Evolutionary conservation across 768 basidiomycete genomes (phyloP), one percentile per base, ranked within the genome.

Genomic region (Boletus sp.): DNA sequence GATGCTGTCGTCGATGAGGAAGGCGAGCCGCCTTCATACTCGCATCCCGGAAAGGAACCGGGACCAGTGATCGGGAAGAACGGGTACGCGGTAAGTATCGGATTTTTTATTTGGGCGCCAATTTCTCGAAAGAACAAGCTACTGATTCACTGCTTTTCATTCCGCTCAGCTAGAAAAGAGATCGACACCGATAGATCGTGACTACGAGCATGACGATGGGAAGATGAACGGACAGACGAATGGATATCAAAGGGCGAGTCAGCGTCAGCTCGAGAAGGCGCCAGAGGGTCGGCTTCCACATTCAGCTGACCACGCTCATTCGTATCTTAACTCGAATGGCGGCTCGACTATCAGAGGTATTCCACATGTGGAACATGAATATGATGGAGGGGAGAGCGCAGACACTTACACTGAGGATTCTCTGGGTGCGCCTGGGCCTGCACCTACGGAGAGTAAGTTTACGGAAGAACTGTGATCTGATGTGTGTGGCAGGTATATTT

Each of bases 181-280:
- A 68, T 30, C 54, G 4, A 7, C 53, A 4, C 13, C 53, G 17
- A 66, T 69, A 14, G 71, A 42, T 21, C 51, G 30, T 17, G 53
- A 40, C 17, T 32, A 50, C 47, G 47, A 51, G 14, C 44, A 29
- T 27, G 44, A 40, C n/a, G 27, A 35, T 19, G 39, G 33, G 17
- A 38, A 33, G 11, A 10, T 35, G 34, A 53, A 52, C 7, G 54
- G 56, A 23, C 40, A 40, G 42, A 42, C 35, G 19, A 57, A 60
- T 14, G 55, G 33, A 58, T 77, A 42, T 66, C 74, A 79, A 39
- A 72, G 76, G 46, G 73, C 77, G 23, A 85, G 81, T 63, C 75
- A 78, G 61, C 81, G 88, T 43, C 84, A 82, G 64, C 78, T 82
- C 70, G 89, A 88, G 67, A 88, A 89, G 71, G 85, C 87, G 10